These are phyloP conservation scores for Postia placenta DNA, from an alignment of 768 basidiomycete genomes.

Conservation along the genomic window DNA sequence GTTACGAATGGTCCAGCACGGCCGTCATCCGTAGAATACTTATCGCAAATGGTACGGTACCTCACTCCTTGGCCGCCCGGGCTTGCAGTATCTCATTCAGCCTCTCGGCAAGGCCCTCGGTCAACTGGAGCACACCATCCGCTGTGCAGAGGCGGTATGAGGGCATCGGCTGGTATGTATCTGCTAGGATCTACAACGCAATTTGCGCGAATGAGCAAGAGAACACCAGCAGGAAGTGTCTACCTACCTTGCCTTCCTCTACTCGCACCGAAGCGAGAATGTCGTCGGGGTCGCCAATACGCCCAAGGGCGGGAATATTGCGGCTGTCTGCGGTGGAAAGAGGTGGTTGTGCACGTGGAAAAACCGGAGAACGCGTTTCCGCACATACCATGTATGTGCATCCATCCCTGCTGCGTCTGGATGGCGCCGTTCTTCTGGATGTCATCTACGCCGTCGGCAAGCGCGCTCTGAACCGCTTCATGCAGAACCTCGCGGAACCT, in stretches of 20 bases:
- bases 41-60: background rate
- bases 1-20: too few relatives aligned
- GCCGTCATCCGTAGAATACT: too few relatives aligned
- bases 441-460: conserved; percentile 56
- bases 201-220: background rate
- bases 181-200: conserved; percentile 45
- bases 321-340: conserved; percentile 51
- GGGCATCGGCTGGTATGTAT: conserved; percentile 82
- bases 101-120: conserved; percentile 53
- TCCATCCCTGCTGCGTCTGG: conserved; percentile 73
- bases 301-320: conserved; percentile 66
- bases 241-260: conserved; percentile 53
- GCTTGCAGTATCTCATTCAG: conserved; percentile 36
- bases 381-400: conserved; percentile 65
- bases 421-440: conserved; percentile 58
- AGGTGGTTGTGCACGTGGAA: background rate
- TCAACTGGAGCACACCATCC: conserved; percentile 65
- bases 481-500: conserved; percentile 58
- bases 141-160: conserved; percentile 75
- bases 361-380: background rate
- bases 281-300: conserved; percentile 81
- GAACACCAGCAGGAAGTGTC: background rate
- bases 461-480: conserved; percentile 43
- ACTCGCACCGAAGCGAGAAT: conserved; percentile 76
- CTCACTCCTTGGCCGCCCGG: conserved; percentile 9